Conservation (phyloP, 306 rosid genomes). For the Benincasa hispida region DNA sequence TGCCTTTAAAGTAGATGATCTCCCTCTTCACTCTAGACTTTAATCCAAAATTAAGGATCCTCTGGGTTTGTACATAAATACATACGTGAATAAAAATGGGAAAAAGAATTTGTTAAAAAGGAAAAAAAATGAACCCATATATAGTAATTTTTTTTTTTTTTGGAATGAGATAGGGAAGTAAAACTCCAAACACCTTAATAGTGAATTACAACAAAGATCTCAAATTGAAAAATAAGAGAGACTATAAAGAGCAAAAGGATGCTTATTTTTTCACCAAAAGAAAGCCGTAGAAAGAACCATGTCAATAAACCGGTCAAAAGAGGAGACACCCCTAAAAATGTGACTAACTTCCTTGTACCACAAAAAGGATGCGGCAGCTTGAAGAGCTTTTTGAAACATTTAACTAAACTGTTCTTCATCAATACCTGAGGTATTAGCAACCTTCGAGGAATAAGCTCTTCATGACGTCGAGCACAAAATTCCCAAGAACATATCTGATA, state of each 20-base stretch:
- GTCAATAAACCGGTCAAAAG: too few relatives aligned
- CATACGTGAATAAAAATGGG: not conserved
- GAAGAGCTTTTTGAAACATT: not conserved
- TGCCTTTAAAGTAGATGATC: not conserved
- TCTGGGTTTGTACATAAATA: not conserved
- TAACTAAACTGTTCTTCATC: not conserved
- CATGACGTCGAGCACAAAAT: slow-evolving; percentile 95
- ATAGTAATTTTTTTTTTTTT: not conserved
- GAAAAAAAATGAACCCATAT: not conserved
- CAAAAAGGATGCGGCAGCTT: not conserved
- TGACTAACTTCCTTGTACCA: too few relatives aligned
- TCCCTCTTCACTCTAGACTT: not conserved
- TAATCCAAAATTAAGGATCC: not conserved
- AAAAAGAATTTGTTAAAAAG: not conserved
- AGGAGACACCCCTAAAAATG: too few relatives aligned
- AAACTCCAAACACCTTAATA: too few relatives aligned
- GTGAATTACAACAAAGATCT: too few relatives aligned
- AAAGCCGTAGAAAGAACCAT: too few relatives aligned
- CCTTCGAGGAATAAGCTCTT: slow-evolving; percentile 93
- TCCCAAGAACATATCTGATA: slow-evolving; percentile 94
- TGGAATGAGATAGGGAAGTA: too few relatives aligned
- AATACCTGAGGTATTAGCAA: slow-evolving; percentile 85
- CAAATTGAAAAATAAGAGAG: too few relatives aligned
- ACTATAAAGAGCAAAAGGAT: too few relatives aligned
- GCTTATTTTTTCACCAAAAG: too few relatives aligned